Evolutionary conservation across 2,329 filamentous ascomycete species (phyloP).

Genomic region (Aspergillus quadrilineatus): DNA sequence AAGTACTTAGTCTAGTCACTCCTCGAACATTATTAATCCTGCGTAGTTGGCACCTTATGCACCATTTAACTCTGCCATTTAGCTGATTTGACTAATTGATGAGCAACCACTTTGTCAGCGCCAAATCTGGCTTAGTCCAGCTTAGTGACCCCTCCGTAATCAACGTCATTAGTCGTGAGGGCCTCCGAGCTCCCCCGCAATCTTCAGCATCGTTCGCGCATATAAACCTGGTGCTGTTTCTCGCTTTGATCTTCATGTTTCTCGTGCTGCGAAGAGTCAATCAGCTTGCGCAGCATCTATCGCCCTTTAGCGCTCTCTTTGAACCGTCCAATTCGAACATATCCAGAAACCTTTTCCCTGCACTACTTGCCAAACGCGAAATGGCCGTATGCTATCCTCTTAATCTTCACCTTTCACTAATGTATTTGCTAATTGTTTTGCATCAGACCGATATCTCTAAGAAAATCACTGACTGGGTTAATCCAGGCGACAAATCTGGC

Average conservation of each 20-base stretch:
- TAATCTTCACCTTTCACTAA: not conserved
- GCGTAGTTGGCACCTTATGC: too few species aligned
- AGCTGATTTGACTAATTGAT: not conserved
- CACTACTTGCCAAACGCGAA: conserved; percentile 24
- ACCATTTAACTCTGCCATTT: too few species aligned
- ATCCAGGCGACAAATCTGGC: conserved; percentile 72
- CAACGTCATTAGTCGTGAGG: conserved; percentile 4
- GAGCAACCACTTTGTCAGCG: conserved; percentile 15
- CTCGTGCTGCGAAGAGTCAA: conserved; percentile 22
- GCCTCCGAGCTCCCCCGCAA: conserved; percentile 14
- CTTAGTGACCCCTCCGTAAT: conserved; percentile 13
- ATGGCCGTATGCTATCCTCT: conserved; percentile 35
- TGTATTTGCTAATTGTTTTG: not conserved
- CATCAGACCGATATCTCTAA: conserved; percentile 29
- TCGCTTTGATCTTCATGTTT: conserved; percentile 26
- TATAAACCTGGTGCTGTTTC: conserved; percentile 5
- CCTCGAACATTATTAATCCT: not conserved
- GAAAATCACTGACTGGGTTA: conserved; percentile 81
- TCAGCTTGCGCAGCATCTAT: conserved; percentile 22
- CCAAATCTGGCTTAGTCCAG: not conserved
- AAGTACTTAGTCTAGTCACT: not conserved
- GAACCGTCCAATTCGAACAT: conserved; percentile 13
- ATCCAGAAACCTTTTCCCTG: conserved; percentile 22
- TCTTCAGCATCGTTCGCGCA: conserved; percentile 3
- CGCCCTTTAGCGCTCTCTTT: conserved; percentile 17